Percentiles rank a stretch among this genome's conserved stretches.
These are phyloP conservation scores for Phytophthora aleatoria DNA, from an alignment of 352 stramenopile genomes.

Conservation along the genomic window DNA sequence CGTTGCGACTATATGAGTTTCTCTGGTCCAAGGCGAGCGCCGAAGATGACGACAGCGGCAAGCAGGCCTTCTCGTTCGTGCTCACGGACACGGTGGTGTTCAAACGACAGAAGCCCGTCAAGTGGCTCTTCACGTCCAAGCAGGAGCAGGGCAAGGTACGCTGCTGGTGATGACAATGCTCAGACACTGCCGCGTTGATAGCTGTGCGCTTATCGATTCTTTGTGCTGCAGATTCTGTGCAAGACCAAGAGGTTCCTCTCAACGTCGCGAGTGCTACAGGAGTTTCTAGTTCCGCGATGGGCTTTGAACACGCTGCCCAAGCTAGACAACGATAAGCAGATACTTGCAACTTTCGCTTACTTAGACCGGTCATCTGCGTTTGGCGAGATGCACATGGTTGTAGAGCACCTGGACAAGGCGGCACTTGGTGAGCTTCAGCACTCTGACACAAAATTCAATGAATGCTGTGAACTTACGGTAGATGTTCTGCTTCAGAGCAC, in stretches of 20 bases:
- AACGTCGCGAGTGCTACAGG: slow-evolving; percentile 48
- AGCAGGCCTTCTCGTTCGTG: slow-evolving; percentile 48
- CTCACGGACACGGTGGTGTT: slow-evolving; percentile 76
- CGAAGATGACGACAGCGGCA: slow-evolving; percentile 8
- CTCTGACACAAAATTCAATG: neutral
- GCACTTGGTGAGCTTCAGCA: slow-evolving; percentile 33
- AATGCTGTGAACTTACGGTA: neutral
- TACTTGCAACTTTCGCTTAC: slow-evolving; percentile 64
- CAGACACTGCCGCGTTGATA: neutral
- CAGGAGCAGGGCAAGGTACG: slow-evolving; percentile 69
- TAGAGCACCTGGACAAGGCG: slow-evolving; percentile 59
- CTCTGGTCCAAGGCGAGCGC: slow-evolving; percentile 52
- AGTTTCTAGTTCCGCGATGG: slow-evolving; percentile 47
- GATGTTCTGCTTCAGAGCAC: slow-evolving; percentile 17
- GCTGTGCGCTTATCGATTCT: neutral
- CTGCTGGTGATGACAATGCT: neutral
- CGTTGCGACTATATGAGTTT: slow-evolving; percentile 66
- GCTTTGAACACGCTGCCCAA: slow-evolving; percentile 14
- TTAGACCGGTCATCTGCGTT: slow-evolving; percentile 45
- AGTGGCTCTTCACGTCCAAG: slow-evolving; percentile 78
- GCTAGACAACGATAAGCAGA: slow-evolving; percentile 35
- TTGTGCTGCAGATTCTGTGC: slow-evolving; percentile 49
- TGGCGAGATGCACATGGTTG: slow-evolving; percentile 49
- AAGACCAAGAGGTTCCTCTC: slow-evolving; percentile 70
- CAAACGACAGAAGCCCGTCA: slow-evolving; percentile 67